Base-by-base conservation (phyloP, 2,329 filamentous ascomycete species). In the Calonectria hawksworthii region DNA sequence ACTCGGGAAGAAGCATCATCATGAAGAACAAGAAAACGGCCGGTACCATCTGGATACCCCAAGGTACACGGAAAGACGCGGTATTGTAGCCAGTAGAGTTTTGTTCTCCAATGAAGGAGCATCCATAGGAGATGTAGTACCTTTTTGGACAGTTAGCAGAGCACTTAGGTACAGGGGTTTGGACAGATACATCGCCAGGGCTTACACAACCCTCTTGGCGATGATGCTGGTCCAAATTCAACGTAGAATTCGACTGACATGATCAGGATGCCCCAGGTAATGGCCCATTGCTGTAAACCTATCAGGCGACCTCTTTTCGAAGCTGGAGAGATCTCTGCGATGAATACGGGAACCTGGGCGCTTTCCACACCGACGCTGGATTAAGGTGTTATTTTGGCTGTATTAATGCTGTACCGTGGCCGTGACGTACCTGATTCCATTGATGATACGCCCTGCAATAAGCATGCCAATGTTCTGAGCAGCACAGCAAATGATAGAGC, bases 211-310 rank as follows among this genome's bases (percentile, higher is more conserved):
- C 81, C 34, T 88, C 88, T 36, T 41, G 38, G 16, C 16, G 36
- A 38, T 38, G 36, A 38, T 38, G 4, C 16, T 16, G 36, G 16
- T 38, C 36, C 36, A 38, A 38, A 38, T 6, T 16, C 36, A 38
- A 38, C 9, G 38, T 41, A 41, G 16, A 21, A 18, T 18, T 13
- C 16, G 13, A 41, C 38, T 41, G 1, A 38, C 65, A 72, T 72
- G 38, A 76, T 91, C 75, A 93, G 80, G 76, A 93, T 93, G 72
- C 82, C 80, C 80, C 80, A 93, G 70, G 93, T 93, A 75, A 95
- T 94, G 32, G 93, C 92, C 86, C 92, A 93, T 82, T 95, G 93
- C 82, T 95, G 93, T 44, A 90, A 88, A 66, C 92, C 91, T 26
- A 95, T 92, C 36, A 95, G 92, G 82, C 13, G 89, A 28, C 92